phyloP scores from a whole-genome alignment of 331 rosid genomes.

The Pyracantha coccinea region DNA sequence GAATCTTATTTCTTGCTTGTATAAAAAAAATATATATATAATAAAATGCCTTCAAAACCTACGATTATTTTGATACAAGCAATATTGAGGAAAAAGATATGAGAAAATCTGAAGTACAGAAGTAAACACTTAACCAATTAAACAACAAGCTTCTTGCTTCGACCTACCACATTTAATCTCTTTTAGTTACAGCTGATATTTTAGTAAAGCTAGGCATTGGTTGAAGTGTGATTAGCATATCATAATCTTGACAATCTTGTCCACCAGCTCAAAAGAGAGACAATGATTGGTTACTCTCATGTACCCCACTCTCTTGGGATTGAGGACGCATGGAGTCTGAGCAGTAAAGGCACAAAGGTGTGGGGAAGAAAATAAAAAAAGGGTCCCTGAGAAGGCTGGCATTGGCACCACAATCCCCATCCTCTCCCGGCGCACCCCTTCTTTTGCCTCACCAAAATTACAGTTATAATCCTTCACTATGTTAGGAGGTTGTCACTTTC shows the following conservation, averaged over 20 bases:
- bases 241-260: background rate
- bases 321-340: conserved; percentile 20
- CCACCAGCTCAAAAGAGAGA: conserved; percentile 13
- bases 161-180: background rate
- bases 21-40: too few relatives aligned
- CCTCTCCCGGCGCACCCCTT: background rate
- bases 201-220: background rate
- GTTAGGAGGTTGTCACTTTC: conserved; percentile 12
- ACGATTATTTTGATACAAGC: too few relatives aligned
- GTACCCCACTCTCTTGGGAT: conserved; percentile 22
- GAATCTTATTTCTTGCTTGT: background rate
- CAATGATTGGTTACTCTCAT: conserved; percentile 17
- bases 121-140: too few relatives aligned
- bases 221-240: background rate
- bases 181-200: background rate
- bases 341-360: conserved; percentile 16
- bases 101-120: background rate
- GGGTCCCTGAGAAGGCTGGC: conserved; percentile 26
- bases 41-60: background rate
- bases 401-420: conserved; percentile 12
- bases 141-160: too few relatives aligned
- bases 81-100: background rate
- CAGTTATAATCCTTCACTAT: background rate
- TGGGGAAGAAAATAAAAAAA: background rate
- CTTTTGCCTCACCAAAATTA: background rate